These are phyloP conservation scores for Xylaria polymorpha DNA, from an alignment of 2,329 filamentous ascomycete genomes.

Conservation along the genomic window DNA sequence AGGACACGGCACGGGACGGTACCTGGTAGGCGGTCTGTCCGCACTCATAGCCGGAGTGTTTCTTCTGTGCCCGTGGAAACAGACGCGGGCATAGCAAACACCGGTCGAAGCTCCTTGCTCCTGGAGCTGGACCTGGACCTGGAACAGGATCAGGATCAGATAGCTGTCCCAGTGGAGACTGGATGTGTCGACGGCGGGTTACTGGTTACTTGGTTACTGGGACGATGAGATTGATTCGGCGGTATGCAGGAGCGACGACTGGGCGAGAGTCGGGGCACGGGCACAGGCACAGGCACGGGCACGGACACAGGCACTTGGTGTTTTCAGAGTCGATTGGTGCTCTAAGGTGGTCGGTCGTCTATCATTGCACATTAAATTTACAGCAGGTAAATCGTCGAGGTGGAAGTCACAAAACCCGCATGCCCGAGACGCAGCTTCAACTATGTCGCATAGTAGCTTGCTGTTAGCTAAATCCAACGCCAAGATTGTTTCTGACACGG, in stretches of 20 bases:
- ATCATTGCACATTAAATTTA: constrained; percentile 41
- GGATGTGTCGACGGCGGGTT: constrained; percentile 25
- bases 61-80: constrained; percentile 17
- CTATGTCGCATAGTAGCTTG: constrained; percentile 19
- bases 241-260: constrained; percentile 20
- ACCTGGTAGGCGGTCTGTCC: constrained; percentile 67
- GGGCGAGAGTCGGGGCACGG: constrained; percentile 6
- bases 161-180: constrained; percentile 32
- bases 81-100: constrained; percentile 37
- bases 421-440: constrained; percentile 29
- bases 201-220: constrained; percentile 8
- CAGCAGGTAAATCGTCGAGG: constrained; percentile 23
- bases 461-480: constrained; percentile 18
- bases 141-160: constrained; percentile 1
- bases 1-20: constrained; percentile 55
- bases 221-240: constrained; percentile 14
- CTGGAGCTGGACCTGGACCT: constrained; percentile 9
- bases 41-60: constrained; percentile 70
- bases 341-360: constrained; percentile 33
- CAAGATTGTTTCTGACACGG: constrained; percentile 1
- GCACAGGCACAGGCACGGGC: not conserved
- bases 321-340: constrained; percentile 18
- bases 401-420: constrained; percentile 24
- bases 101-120: constrained; percentile 21
- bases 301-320: not conserved